Evolutionary conservation across 2,329 filamentous ascomycete species (phyloP), one percentile per base, ranked within the genome.

Genomic region (Tolypocladium nubicola): DNA sequence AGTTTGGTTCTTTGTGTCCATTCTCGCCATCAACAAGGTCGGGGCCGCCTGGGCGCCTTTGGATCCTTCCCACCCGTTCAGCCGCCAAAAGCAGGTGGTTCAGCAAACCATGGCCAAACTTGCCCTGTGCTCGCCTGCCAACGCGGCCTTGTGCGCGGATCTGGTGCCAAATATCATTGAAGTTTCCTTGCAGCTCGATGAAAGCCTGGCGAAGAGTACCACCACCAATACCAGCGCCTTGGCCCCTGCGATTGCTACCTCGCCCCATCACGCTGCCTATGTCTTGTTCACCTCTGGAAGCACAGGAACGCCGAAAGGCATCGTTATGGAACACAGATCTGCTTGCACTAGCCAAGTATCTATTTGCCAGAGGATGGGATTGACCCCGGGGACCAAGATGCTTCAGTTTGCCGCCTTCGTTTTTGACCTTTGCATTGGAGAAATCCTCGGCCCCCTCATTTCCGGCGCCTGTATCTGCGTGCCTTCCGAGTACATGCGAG

Each of bases 21-120:
- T 57, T 21, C 37, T 63, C 0, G 61, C 59, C 1, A 55, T 63
- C 11, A 30, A 58, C 13, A 56, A 56, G 16, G 61, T 57, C 11
- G 61, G 61, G 11, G 61, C 45, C 6, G 57, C 52, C 19, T 61
- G 56, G 8, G 59, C 58, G 9, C 57, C 56, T 16, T 43, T 63
- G 3, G 57, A 58, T 16, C 58, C 56, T 2, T 50, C 52, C 6
- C 43, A 55, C 38, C 58, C 58, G 4, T 23, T 43, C 5, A 13
- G 47, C 6, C 38, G 52, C 19, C 52, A 39, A 2, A 30, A 23
- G 11, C 14, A 52, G 11, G 52, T 45, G 4, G 21, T 54, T 8
- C 7, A 45, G 4, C 26, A 52, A 26, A 57, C 53, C 6, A 38
- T n/a, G 19, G 41, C 41, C 8, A 11, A n/a, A 2, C 41, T 43